Conservation (phyloP, 73 alveolate genomes). For the Paramecium sonneborni region DNA sequence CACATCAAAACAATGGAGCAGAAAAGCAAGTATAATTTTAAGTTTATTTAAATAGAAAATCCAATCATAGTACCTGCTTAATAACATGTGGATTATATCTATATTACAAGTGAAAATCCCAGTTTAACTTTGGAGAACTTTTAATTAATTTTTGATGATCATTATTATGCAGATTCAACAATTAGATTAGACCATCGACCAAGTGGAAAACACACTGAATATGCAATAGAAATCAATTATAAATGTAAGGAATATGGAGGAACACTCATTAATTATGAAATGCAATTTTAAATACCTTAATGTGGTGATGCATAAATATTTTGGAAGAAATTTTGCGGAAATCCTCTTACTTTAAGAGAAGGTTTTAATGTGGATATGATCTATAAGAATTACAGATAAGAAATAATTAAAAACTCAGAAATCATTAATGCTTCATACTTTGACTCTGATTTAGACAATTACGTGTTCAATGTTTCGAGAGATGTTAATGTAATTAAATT, state of each 20-base stretch:
- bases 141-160: conserved; percentile 10
- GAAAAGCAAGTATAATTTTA: conserved; percentile 20
- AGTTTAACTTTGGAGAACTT: conserved; percentile 16
- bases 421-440: conserved; percentile 29
- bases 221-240: conserved; percentile 12
- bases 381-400: neutral
- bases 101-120: neutral
- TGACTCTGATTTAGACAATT: conserved; percentile 28
- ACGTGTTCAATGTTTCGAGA: conserved; percentile 27
- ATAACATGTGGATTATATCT: neutral
- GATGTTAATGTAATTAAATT: neutral
- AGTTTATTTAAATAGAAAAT: neutral
- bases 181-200: conserved; percentile 29
- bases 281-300: neutral
- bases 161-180: conserved; percentile 10
- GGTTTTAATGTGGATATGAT: conserved; percentile 22
- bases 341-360: conserved; percentile 21
- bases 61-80: conserved; percentile 18
- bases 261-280: neutral
- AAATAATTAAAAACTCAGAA: neutral
- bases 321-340: conserved; percentile 49
- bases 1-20: neutral
- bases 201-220: neutral
- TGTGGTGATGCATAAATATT: conserved; percentile 41
- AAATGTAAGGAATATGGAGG: conserved; percentile 43